Conservation (phyloP, 2,329 filamentous ascomycete genomes). For the Calonectria naviculata region DNA sequence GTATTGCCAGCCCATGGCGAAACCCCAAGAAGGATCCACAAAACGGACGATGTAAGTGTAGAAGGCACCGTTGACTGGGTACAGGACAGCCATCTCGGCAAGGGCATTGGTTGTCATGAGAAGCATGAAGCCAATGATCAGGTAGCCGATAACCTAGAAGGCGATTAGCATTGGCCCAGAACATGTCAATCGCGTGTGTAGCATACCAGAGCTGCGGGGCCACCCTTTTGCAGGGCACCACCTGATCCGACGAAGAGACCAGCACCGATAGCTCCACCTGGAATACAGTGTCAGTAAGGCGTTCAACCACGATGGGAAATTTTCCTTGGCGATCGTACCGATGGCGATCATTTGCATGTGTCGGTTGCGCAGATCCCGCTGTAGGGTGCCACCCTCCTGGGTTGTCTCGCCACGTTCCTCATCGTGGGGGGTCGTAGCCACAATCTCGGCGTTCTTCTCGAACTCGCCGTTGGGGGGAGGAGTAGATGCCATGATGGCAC, state of each 20-base stretch:
- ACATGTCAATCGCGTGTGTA: background rate
- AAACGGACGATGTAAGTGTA: constrained; percentile 69
- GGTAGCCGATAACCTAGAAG: constrained; percentile 43
- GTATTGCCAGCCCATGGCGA: constrained; percentile 56
- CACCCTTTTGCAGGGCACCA: constrained; percentile 59
- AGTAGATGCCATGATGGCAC: background rate
- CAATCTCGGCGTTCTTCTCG: background rate
- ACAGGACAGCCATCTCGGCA: constrained; percentile 69
- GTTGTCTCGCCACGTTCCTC: background rate
- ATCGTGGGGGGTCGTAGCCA: background rate
- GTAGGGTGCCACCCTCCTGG: background rate
- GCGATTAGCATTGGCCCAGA: background rate
- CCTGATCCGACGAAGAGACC: constrained; percentile 71
- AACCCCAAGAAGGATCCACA: constrained; percentile 68
- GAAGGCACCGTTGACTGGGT: constrained; percentile 70
- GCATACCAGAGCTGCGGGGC: constrained; percentile 47
- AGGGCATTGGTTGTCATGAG: constrained; percentile 59
- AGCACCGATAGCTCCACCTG: constrained; percentile 68
- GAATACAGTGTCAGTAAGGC: background rate
- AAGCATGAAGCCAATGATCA: constrained; percentile 56
- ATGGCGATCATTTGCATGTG: constrained; percentile 98
- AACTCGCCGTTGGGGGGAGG: background rate
- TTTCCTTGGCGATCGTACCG: constrained; percentile 81
- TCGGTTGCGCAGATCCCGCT: constrained; percentile 76
- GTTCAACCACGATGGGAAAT: background rate